Percentiles rank a stretch among this genome's conserved stretches.
Conservation (phyloP, 805 yeast species). For the Ogataea methylovora region DNA sequence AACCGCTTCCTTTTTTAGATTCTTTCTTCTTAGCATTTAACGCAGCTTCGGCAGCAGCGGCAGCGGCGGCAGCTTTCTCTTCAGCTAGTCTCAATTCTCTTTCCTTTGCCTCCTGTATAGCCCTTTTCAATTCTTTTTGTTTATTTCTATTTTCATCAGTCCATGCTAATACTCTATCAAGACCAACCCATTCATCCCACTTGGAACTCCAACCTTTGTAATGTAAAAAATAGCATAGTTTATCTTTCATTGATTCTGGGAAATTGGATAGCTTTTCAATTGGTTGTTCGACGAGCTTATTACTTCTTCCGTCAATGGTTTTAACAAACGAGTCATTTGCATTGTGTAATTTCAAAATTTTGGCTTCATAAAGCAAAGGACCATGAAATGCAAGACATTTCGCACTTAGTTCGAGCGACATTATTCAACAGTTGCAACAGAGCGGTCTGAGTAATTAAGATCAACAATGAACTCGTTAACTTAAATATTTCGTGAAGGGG, state of each 20-base stretch:
- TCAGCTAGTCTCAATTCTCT: constrained; percentile 6
- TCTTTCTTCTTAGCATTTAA: neutral
- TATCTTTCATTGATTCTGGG: constrained; percentile 13
- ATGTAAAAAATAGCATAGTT: constrained; percentile 61
- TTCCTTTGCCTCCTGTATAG: constrained; percentile 28
- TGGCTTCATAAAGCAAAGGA: constrained; percentile 84
- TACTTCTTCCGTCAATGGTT: constrained; percentile 19
- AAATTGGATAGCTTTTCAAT: constrained; percentile 1
- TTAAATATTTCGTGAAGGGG: too few species aligned
- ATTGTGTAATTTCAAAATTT: constrained; percentile 57
- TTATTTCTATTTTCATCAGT: constrained; percentile 60
- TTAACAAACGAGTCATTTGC: constrained; percentile 36
- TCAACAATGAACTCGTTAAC: too few species aligned
- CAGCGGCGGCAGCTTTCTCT: constrained; percentile 4
- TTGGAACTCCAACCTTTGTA: constrained; percentile 93
- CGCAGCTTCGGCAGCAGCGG: constrained; percentile 1
- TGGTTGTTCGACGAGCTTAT: constrained; percentile 28
- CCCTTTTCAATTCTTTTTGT: constrained; percentile 52
- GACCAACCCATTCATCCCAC: constrained; percentile 95
- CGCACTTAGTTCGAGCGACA: constrained; percentile 11
- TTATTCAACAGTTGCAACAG: too few species aligned
- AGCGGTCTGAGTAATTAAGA: too few species aligned
- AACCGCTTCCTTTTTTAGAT: too few species aligned
- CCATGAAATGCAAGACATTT: constrained; percentile 82
- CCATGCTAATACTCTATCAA: constrained; percentile 57